Base-by-base conservation (phyloP, 495 filamentous ascomycete genomes). In the Poronia punctata region DNA sequence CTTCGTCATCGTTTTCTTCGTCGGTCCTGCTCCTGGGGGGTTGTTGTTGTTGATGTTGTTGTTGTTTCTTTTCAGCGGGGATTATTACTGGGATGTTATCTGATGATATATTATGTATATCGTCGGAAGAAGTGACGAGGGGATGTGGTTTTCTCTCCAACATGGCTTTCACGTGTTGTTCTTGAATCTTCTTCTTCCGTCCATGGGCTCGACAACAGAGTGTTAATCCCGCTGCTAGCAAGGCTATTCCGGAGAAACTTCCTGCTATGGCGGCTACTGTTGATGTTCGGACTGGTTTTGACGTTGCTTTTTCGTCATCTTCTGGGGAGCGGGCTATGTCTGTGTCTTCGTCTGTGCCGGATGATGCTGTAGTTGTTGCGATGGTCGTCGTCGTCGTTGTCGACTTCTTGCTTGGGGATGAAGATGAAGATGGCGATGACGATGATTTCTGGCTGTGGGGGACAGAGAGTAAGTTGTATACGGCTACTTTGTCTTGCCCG, bases 201-300 rank as follows among this genome's bases (percentile, higher is more conserved):
- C 37, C 48, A 22, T 46, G 42, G 26, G 31, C 35, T 10, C 44
- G 38, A 18, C 44, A 42, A 19, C 45, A 50, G 4, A 58, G 24
- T 17, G 50, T 20, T 4, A 49, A 4, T 8, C 27, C 12, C 11
- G 49, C 54, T 32, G 32, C 25, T 17, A 55, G 15, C 27, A 53
- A 38, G 14, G 55, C 30, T 3, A 36, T 38, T 5, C 46, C 44
- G 4, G 46, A 55, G 3, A 55, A 14, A 32, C 43, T 48, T 4
- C 45, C 49, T 0, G 41, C 38, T 9, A 55, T 32, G 1, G 46
- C 52, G 16, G 40, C 52, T 22, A 55, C 42, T 5, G 49, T 44
- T 1, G 34, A 20, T 1, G 40, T 26, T 1, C 45, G n/a, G 7
- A 43, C 15, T 1, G 44, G n/a, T 9, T 14, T 19, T 3, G 6